Evolutionary conservation across 73 alveolate species (phyloP), one percentile per base, ranked within the genome.

Genomic region (Breviolum minutum): DNA sequence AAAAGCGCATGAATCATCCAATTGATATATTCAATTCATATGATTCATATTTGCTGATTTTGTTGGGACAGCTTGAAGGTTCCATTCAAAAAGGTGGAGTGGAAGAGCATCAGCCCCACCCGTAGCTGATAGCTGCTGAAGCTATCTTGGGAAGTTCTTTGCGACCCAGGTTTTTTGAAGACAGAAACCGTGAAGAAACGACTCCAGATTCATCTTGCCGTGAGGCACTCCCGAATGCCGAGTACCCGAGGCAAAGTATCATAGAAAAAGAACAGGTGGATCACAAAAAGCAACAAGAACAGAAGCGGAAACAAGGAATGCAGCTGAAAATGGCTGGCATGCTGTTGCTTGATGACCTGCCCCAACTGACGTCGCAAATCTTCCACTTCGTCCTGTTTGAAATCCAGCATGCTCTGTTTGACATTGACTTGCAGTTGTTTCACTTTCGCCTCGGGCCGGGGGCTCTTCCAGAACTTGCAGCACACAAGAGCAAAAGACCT

Each of bases 191-290:
- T 30, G 48, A 73, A 73, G 87, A 24, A 27, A 40, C 24, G 88
- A 22, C 97, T 82, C 32, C 19, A 90, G 66, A 73, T 90, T 20
- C 71, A 40, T 60, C 79, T 10, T 7, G 97, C 74, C 54, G 73
- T 63, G 30, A 92, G 74, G 80, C 98, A 92, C 16, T 92, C 98
- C 32, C 90, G 89, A 20, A 92, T 92, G 24, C 98, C 98, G 69
- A 92, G 98, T 16, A 92, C 98, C 10, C 80, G 90, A 27, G 98
- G 98, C 91, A 92, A 61, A 26, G 73, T 92, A 84, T 92, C 98
- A n/a, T 79, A 76, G 79, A 92, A 92, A 48, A 92, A 64, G 90
- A 83, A 92, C 64, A 92, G 22, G 68, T 92, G 98, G 26, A 92
- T n/a, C 79, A 92, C 66, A 29, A 92, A 92, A 63, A 92, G 80